Evolutionary conservation across 345 rosid species (phyloP), one percentile per base, ranked within the genome.

Genomic region (Erodium maritimum): DNA sequence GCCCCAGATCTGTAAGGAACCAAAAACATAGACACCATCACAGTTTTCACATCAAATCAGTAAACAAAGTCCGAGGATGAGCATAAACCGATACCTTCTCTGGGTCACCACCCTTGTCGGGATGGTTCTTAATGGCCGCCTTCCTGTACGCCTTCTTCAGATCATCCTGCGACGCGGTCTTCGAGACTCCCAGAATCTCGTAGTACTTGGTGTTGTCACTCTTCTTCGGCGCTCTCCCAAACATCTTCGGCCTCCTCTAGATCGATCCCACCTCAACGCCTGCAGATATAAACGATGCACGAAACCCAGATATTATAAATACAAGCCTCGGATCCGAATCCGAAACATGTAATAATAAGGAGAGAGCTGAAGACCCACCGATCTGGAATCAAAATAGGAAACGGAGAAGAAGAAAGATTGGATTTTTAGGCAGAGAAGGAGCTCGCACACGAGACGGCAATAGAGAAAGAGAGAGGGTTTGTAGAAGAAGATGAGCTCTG

Each of bases 61-160:
- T 19, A 1, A 17, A 55, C 18, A 55, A 23, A n/a, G 19, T 17
- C 37, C 8, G 29, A 50, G 17, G 23, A 19, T 19, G 19, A 13
- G 29, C 9, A 59, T n/a, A 19, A 51, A 52, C 3, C 7, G 8
- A 19, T 23, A 72, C 82, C 77, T 79, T 79, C 56, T 79, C 78
- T 12, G 83, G 83, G 55, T 79, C 83, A 22, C 83, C 83, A 1
- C 80, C 83, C 78, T 79, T 79, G 25, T 79, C 83, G 45, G 83
- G 83, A 59, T 79, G 83, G 58, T 79, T 79, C 71, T 79, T 79
- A 55, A 79, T 75, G 5, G 83, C 78, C 10, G 83, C 83, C 59
- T 79, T 79, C 52, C 78, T 57, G 23, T 75, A 79, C 56, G 83
- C 83, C 70, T 75, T 79, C 76, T 79, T 79, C 19, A 79, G 72